phyloP scores from a whole-genome alignment of 306 rosid genomes.

The Carpinus fangiana region DNA sequence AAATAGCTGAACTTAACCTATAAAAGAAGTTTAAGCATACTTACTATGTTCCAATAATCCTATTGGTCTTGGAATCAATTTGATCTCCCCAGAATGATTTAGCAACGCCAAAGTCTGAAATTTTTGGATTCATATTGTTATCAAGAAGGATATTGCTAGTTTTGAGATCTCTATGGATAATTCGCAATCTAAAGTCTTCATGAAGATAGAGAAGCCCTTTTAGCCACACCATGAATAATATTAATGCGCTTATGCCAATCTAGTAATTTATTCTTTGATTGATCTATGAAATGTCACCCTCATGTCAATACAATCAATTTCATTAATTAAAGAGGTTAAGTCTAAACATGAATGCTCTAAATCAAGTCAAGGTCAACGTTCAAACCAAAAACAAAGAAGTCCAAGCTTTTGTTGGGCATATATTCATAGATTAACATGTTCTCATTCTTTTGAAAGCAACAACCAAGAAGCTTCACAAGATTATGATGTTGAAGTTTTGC shows the following conservation, averaged over 20 bases:
- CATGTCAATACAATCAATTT: background rate
- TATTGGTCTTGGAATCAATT: constrained; percentile 37
- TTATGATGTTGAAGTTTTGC: constrained; percentile 50
- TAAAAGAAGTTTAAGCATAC: background rate
- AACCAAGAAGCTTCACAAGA: constrained; percentile 48
- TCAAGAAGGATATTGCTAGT: constrained; percentile 53
- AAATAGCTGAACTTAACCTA: background rate
- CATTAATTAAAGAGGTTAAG: background rate
- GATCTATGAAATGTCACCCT: constrained; percentile 3
- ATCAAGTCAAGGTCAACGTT: background rate
- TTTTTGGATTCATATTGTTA: constrained; percentile 54
- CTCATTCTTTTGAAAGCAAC: constrained; percentile 37
- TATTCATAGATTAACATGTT: constrained; percentile 41
- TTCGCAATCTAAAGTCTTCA: constrained; percentile 34
- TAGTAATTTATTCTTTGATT: background rate
- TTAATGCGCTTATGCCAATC: constrained; percentile 29
- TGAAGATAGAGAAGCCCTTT: constrained; percentile 34
- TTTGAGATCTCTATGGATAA: constrained; percentile 51
- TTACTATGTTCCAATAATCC: constrained; percentile 57
- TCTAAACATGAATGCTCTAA: background rate
- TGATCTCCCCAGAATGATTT: constrained; percentile 50
- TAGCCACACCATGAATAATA: constrained; percentile 27
- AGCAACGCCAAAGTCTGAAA: constrained; percentile 64
- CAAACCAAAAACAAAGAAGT: constrained; percentile 44
- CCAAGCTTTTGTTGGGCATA: constrained; percentile 47